A percentile compares a stretch with the other conserved stretches of the same genome.
phyloP scores from a whole-genome alignment of 176 grass and related monocot species.

The Triticum timopheevii region DNA sequence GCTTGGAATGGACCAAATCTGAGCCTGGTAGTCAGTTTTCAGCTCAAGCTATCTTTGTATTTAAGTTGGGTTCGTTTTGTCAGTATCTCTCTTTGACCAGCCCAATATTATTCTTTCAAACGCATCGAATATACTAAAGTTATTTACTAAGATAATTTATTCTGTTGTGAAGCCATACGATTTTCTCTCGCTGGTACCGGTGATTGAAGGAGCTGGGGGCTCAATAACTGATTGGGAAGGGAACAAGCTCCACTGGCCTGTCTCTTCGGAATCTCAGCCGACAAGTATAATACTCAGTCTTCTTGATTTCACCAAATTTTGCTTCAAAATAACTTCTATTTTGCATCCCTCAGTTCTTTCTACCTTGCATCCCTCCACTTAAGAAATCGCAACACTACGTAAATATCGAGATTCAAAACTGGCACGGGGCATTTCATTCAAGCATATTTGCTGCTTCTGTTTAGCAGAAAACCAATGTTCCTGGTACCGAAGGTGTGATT shows the following conservation, averaged over 20 bases:
- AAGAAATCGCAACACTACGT: background rate
- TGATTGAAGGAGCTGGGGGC: conserved; percentile 88
- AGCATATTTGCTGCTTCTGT: background rate
- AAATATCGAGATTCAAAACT: background rate
- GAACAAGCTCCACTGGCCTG: conserved; percentile 58
- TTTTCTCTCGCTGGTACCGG: conserved; percentile 75
- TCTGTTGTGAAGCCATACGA: conserved; percentile 66
- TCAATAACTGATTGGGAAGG: conserved; percentile 91
- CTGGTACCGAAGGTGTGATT: background rate
- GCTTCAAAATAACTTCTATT: background rate
- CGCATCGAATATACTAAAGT: background rate
- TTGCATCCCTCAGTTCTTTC: background rate
- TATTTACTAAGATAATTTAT: conserved; percentile 1
- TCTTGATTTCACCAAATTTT: background rate
- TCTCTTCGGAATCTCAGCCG: conserved; percentile 51
- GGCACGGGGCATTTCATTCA: background rate
- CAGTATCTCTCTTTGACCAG: background rate
- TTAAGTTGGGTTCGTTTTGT: background rate
- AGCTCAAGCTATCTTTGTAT: background rate
- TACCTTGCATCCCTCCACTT: background rate
- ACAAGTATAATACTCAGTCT: conserved; percentile 51
- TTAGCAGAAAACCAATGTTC: background rate
- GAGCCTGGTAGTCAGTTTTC: background rate
- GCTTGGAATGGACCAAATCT: background rate
- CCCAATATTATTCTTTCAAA: background rate